Evolutionary conservation across 176 grass and related monocot genomes (phyloP).

Genomic region (Microstegium vimineum): DNA sequence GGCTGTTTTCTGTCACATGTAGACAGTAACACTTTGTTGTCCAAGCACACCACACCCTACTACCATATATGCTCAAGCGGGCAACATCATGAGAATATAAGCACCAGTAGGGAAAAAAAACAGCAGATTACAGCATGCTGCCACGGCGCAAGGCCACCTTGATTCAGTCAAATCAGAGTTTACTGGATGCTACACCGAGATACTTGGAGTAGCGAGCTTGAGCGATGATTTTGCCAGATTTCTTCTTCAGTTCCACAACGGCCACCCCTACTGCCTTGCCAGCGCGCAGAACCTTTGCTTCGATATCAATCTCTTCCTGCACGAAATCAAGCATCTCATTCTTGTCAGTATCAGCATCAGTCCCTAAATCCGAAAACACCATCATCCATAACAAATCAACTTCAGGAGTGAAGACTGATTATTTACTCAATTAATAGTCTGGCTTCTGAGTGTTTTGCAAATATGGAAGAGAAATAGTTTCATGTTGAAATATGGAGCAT

Average conservation of each 20-base stretch:
- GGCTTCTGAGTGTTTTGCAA: too few species aligned
- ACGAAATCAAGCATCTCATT: not conserved
- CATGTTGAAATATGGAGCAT: too few species aligned
- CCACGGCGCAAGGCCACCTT: not conserved
- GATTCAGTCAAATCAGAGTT: constrained; percentile 30
- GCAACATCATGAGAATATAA: not conserved
- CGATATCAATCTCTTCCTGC: constrained; percentile 94
- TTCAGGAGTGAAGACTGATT: too few species aligned
- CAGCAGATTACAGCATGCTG: not conserved
- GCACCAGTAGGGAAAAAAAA: not conserved
- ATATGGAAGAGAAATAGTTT: too few species aligned
- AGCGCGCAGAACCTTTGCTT: constrained; percentile 72
- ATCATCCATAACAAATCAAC: too few species aligned
- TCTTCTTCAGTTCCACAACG: constrained; percentile 76
- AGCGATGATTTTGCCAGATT: constrained; percentile 74
- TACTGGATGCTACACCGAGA: constrained; percentile 63
- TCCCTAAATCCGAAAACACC: not conserved
- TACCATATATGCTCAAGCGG: not conserved
- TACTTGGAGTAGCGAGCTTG: constrained; percentile 93
- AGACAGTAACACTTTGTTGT: not conserved
- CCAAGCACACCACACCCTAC: not conserved
- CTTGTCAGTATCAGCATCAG: not conserved
- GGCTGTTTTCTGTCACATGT: not conserved
- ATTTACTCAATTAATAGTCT: too few species aligned
- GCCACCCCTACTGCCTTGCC: constrained; percentile 83